Percentiles rank a stretch among this genome's conserved stretches.
These are phyloP conservation scores for Logfia minima DNA, from an alignment of 129 eudicot genomes.

Conservation along the genomic window DNA sequence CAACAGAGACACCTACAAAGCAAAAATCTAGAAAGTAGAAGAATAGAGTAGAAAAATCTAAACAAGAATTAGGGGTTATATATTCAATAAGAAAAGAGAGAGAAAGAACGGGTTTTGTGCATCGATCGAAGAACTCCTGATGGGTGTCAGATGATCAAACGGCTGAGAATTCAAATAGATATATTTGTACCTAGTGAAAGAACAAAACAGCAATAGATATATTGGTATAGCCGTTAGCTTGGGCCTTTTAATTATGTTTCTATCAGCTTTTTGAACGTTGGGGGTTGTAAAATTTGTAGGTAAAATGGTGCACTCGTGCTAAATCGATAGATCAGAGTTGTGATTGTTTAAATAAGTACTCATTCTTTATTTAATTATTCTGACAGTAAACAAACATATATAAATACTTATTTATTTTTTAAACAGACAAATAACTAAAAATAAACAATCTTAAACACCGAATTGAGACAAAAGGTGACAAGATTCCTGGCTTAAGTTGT, in stretches of 20 bases:
- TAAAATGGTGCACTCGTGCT: conserved; percentile 26
- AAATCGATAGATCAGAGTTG: conserved; percentile 5
- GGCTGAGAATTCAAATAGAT: conserved; percentile 16
- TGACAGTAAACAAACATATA: too few relatives aligned
- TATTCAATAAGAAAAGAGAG: conserved; percentile 13
- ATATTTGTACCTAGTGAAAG: conserved; percentile 17
- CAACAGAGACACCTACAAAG: conserved; percentile 5
- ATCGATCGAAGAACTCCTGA: background rate
- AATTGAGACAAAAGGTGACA: conserved; percentile 15
- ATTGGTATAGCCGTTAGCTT: conserved; percentile 29
- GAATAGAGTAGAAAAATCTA: conserved; percentile 20
- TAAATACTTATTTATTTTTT: too few relatives aligned
- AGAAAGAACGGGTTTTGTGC: conserved; percentile 18
- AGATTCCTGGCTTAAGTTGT: conserved; percentile 38
- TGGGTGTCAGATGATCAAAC: conserved; percentile 41
- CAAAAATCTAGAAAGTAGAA: conserved; percentile 12
- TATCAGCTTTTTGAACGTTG: conserved; percentile 18
- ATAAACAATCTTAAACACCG: background rate
- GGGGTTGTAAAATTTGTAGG: conserved; percentile 29
- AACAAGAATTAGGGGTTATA: conserved; percentile 28
- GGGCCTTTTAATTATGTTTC: background rate
- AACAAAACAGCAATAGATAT: conserved; percentile 16
- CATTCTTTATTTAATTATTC: too few relatives aligned
- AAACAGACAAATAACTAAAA: too few relatives aligned
- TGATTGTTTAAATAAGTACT: too few relatives aligned